These are phyloP conservation scores for Lolium rigidum DNA, from an alignment of 176 grass and related monocot species.

Conservation along the genomic window DNA sequence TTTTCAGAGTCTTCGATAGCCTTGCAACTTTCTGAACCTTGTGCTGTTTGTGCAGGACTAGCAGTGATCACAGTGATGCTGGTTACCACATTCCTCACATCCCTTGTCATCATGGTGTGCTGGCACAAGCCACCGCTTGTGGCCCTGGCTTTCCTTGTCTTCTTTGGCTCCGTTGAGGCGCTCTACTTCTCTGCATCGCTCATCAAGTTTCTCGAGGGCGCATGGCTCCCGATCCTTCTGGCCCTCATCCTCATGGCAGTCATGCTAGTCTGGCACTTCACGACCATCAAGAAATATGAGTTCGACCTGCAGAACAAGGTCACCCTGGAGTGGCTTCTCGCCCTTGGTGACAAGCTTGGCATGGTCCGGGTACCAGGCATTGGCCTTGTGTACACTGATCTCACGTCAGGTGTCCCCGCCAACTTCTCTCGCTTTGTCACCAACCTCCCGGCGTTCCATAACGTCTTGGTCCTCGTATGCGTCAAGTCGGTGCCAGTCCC, in stretches of 20 bases:
- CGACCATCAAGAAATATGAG: constrained; percentile 98
- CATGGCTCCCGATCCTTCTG: constrained; percentile 90
- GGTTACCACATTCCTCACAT: constrained; percentile 90
- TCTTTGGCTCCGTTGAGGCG: constrained; percentile 85
- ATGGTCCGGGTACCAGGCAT: constrained; percentile 97
- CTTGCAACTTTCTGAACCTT: neutral
- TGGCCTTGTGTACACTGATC: constrained; percentile 92
- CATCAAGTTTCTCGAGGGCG: constrained; percentile 97
- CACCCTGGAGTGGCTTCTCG: constrained; percentile 91
- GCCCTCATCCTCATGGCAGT: constrained; percentile 80
- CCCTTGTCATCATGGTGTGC: constrained; percentile 91
- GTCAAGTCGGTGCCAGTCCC: constrained; percentile 92
- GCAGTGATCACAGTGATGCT: constrained; percentile 99
- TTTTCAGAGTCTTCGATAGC: neutral
- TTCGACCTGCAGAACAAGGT: constrained; percentile 97
- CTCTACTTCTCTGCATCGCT: constrained; percentile 97
- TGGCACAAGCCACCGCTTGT: constrained; percentile 78
- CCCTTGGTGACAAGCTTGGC: constrained; percentile 88
- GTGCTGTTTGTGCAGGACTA: constrained; percentile 55
- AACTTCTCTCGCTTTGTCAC: constrained; percentile 99
- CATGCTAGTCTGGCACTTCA: constrained; percentile 93
- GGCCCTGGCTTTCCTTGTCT: constrained; percentile 76
- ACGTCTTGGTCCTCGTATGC: constrained; percentile 87
- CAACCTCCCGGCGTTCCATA: constrained; percentile 95
- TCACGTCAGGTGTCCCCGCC: constrained; percentile 86